Conservation (phyloP, 805 yeast species). For the Lachancea lanzarotensis region DNA sequence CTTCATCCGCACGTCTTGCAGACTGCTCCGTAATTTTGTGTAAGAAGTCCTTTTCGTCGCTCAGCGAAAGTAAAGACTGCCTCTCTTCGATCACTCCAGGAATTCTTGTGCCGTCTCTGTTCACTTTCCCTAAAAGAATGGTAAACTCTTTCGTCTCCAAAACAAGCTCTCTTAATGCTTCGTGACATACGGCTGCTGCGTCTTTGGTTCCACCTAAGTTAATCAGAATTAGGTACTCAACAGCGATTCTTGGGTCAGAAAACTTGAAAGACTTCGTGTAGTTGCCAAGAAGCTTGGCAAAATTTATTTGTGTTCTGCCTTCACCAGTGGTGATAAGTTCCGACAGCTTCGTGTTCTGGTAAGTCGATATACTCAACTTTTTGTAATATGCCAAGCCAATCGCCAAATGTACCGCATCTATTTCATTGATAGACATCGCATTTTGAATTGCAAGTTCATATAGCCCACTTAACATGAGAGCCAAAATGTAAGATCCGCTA, state of each 20-base stretch:
- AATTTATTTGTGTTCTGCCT: constrained; percentile 35
- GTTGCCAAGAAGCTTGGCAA: constrained; percentile 65
- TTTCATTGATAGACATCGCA: constrained; percentile 49
- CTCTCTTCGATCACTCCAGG: constrained; percentile 84
- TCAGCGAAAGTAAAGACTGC: constrained; percentile 54
- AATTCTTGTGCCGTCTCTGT: constrained; percentile 64
- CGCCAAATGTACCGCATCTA: constrained; percentile 85
- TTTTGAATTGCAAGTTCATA: constrained; percentile 75
- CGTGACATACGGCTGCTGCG: constrained; percentile 58
- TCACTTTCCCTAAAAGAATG: constrained; percentile 75
- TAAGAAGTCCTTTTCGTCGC: constrained; percentile 53
- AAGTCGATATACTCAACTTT: constrained; percentile 46
- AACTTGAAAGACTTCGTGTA: constrained; percentile 78
- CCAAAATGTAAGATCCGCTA: constrained; percentile 65
- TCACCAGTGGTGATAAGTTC: constrained; percentile 35
- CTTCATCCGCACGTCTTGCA: constrained; percentile 83
- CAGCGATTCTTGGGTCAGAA: constrained; percentile 84
- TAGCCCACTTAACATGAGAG: constrained; percentile 67
- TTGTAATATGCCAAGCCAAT: constrained; percentile 74
- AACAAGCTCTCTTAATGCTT: constrained; percentile 75
- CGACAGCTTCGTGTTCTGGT: constrained; percentile 24
- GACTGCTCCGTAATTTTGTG: constrained; percentile 74
- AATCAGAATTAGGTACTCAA: constrained; percentile 76
- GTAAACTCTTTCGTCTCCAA: constrained; percentile 81
- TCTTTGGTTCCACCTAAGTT: constrained; percentile 44